These are phyloP conservation scores for Schizopora paradoxa DNA, from an alignment of 1,284 basidiomycete species.

Conservation along the genomic window DNA sequence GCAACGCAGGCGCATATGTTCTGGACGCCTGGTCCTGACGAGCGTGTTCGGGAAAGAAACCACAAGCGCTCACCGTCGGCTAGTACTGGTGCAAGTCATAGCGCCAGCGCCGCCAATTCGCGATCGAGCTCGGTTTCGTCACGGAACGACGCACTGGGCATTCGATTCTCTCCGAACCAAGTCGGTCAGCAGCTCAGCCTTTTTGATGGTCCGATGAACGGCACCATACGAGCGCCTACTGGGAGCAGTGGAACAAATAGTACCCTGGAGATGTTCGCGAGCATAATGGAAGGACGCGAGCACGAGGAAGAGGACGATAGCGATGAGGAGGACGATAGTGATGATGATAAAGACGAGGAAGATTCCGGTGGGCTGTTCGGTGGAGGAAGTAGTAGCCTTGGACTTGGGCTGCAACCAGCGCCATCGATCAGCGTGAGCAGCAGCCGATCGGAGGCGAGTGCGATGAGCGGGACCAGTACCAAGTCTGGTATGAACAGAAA, in stretches of 20 bases:
- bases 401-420: too few relatives aligned
- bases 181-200: neutral
- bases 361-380: neutral
- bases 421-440: too few relatives aligned
- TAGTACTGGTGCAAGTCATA: constrained; percentile 12
- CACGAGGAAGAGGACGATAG: neutral
- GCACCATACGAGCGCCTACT: too few relatives aligned
- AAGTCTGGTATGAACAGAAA: constrained; percentile 4
- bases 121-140: constrained; percentile 14
- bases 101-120: constrained; percentile 12
- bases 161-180: neutral
- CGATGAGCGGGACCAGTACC: neutral
- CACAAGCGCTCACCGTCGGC: constrained; percentile 14
- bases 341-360: neutral
- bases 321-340: neutral
- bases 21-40: constrained; percentile 12
- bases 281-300: constrained; percentile 12
- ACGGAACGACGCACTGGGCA: constrained; percentile 4
- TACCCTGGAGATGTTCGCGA: constrained; percentile 10
- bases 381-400: too few relatives aligned
- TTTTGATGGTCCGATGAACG: constrained; percentile 14
- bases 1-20: constrained; percentile 14
- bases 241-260: neutral
- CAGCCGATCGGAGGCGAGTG: neutral
- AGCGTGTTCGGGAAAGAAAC: constrained; percentile 10